A percentile compares a stretch with the other conserved stretches of the same genome.
Conservation (phyloP, 2,329 filamentous ascomycete species). For the Hypoxylon sp. region DNA sequence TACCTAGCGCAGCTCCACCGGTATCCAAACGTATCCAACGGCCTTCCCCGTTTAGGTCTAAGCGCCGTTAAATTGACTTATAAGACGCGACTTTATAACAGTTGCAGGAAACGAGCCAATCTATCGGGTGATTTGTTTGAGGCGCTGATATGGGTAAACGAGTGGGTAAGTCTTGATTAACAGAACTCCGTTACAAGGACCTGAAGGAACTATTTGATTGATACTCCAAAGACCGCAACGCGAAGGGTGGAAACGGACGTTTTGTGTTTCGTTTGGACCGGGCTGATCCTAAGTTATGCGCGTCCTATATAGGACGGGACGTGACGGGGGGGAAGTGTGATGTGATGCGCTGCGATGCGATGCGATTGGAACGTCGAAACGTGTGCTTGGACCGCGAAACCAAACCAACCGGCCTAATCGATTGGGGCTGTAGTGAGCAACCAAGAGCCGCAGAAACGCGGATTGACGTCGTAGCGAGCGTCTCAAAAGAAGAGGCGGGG, state of each 20-base stretch:
- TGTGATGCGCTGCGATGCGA: slow-evolving; percentile 29
- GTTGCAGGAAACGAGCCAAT: slow-evolving; percentile 28
- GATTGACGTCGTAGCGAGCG: slow-evolving; percentile 24
- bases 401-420: slow-evolving; percentile 15
- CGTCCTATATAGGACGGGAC: slow-evolving; percentile 6
- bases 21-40: slow-evolving; percentile 22
- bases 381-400: slow-evolving; percentile 41
- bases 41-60: slow-evolving; percentile 31
- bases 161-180: not conserved
- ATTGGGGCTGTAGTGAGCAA: slow-evolving; percentile 7
- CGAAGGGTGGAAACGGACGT: slow-evolving; percentile 1
- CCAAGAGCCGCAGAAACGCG: slow-evolving; percentile 9
- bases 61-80: slow-evolving; percentile 30
- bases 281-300: slow-evolving; percentile 20
- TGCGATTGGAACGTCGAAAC: slow-evolving; percentile 38
- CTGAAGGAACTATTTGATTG: not conserved
- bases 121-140: slow-evolving; percentile 13
- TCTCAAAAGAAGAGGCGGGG: slow-evolving; percentile 26
- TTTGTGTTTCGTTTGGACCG: slow-evolving; percentile 17
- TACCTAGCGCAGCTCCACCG: slow-evolving; percentile 26
- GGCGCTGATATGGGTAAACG: not conserved
- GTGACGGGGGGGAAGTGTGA: slow-evolving; percentile 20
- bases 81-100: slow-evolving; percentile 32
- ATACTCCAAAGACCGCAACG: slow-evolving; percentile 5
- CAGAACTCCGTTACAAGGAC: not conserved